Base-by-base conservation (phyloP, 805 yeast genomes). In the Wickerhamomyces chambardii region DNA sequence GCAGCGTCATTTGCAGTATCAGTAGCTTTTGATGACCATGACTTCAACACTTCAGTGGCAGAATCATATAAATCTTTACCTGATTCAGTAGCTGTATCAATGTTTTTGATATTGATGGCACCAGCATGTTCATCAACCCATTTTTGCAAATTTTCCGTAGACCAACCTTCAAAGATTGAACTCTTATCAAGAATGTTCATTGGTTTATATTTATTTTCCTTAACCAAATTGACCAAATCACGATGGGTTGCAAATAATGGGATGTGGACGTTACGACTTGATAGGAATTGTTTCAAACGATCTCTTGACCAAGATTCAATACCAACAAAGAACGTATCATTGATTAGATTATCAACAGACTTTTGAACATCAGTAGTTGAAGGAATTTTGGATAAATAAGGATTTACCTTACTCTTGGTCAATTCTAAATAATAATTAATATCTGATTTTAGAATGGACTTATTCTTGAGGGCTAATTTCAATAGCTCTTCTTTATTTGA, bases 291-390 rank as follows among this genome's bases (percentile, higher is more conserved):
- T 41, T 53, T 64, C 38, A 70, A 54, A 36, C 65, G 61, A 15
- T 60, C 64, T 43, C 64, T 64, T 16, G 71, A 55, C 77, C 76
- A 70, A 10, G 49, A 46, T 30, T 68, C 68, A 33, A 70, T 51
- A 27, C 67, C 71, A 29, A 64, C 53, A 32, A 66, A 50, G 42
- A 70, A 68, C 2, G 72, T 64, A 40, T 66, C 68, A 47, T 65
- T 65, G 47, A 67, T 53, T 7, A 61, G 41, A 25, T 63, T 54
- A 18, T 56, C 63, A 31, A 49, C 55, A 24, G 44, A 47, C n/a
- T 47, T 46, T 19, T 52, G 45, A 19, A 50, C 48, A 35, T 28
- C 35, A 17, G 44, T 19, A 18, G 37, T 35, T 10, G 15, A 19
- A 17, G 28, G 24, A 7, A 12, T 9, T 41, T 68, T 67, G 19